Evolutionary conservation across 352 stramenopile genomes (phyloP).

Genomic region (Phytophthora macrochlamydospora): DNA sequence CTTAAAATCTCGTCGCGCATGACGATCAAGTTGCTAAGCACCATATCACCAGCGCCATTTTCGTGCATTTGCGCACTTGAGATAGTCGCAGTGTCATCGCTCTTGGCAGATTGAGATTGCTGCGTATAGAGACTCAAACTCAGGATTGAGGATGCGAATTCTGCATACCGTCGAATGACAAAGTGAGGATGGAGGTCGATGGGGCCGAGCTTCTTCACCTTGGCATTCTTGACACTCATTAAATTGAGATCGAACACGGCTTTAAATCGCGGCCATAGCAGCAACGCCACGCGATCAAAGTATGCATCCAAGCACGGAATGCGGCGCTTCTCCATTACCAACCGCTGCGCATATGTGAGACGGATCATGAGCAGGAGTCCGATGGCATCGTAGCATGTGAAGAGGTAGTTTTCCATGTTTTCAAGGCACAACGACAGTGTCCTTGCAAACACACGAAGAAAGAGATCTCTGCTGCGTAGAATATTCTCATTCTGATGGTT

Average conservation of each 20-base stretch:
- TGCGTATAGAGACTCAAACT: constrained; percentile 88
- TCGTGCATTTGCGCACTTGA: constrained; percentile 81
- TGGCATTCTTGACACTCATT: constrained; percentile 88
- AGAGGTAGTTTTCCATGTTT: constrained; percentile 98
- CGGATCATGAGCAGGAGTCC: constrained; percentile 99
- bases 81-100: constrained; percentile 44
- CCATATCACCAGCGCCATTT: constrained; percentile 91
- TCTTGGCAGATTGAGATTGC: constrained; percentile 23
- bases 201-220: constrained; percentile 90
- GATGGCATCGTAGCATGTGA: constrained; percentile 97
- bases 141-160: constrained; percentile 97
- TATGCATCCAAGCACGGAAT: constrained; percentile 95
- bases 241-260: constrained; percentile 97
- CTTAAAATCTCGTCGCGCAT: constrained; percentile 84
- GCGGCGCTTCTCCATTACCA: constrained; percentile 84
- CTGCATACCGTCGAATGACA: constrained; percentile 95
- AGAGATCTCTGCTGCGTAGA: constrained; percentile 88
- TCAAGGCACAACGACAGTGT: constrained; percentile 96
- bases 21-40: constrained; percentile 91
- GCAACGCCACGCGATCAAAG: constrained; percentile 95
- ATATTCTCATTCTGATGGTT: constrained; percentile 68
- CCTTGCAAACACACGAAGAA: constrained; percentile 95
- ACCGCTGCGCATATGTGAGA: constrained; percentile 89
- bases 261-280: constrained; percentile 98
- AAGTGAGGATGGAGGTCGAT: constrained; percentile 98